Percentiles rank a stretch among this genome's conserved stretches.
Conservation (phyloP, 2,329 filamentous ascomycete species). For the Neonectria ditissima region DNA sequence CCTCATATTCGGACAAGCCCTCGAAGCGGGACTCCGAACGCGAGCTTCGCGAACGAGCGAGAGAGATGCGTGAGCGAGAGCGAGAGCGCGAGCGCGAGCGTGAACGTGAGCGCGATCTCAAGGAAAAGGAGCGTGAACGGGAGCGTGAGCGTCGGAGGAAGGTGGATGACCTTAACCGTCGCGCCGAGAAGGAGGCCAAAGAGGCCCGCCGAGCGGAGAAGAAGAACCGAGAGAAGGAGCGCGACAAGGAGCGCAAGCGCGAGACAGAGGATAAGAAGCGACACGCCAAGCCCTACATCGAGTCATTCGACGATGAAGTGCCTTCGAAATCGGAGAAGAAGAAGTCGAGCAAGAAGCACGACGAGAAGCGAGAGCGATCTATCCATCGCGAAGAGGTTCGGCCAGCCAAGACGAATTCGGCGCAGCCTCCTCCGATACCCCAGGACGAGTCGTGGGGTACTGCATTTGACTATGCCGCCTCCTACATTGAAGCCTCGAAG, state of each 20-base stretch:
- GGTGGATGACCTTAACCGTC: slow-evolving; percentile 39
- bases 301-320: slow-evolving; percentile 49
- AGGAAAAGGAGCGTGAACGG: slow-evolving; percentile 42
- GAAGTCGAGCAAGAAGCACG: slow-evolving; percentile 55
- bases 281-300: slow-evolving; percentile 51
- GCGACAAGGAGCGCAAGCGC: slow-evolving; percentile 54
- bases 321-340: slow-evolving; percentile 49
- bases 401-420: slow-evolving; percentile 32
- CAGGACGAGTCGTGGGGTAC: slow-evolving; percentile 31
- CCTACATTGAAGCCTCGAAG: slow-evolving; percentile 49
- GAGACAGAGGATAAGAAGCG: slow-evolving; percentile 54
- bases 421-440: slow-evolving; percentile 40
- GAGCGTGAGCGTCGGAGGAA: slow-evolving; percentile 47
- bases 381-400: slow-evolving; percentile 48
- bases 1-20: slow-evolving; percentile 61
- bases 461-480: slow-evolving; percentile 37
- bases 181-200: slow-evolving; percentile 46
- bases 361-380: slow-evolving; percentile 52
- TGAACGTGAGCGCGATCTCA: slow-evolving; percentile 44
- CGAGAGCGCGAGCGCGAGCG: slow-evolving; percentile 45
- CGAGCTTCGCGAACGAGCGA: slow-evolving; percentile 46
- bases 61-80: slow-evolving; percentile 47
- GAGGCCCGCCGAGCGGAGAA: slow-evolving; percentile 51
- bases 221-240: slow-evolving; percentile 47
- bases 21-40: slow-evolving; percentile 56